Evolutionary conservation across 257 asterid species (phyloP).

Genomic region (Paraleonurus japonicus): DNA sequence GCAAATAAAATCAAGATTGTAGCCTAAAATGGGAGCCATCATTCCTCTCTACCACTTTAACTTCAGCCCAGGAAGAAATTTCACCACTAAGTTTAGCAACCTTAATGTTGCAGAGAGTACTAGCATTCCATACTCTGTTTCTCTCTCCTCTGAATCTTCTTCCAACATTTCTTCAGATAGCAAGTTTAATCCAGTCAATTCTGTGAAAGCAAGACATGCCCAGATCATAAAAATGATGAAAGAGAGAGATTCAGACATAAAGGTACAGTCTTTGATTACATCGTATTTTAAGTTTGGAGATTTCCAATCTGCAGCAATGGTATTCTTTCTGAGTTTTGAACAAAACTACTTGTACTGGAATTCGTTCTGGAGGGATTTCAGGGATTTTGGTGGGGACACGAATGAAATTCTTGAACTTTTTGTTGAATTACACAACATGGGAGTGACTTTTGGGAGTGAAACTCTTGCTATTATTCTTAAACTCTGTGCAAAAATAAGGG

Average conservation of each 20-base stretch:
- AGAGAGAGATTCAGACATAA: slow-evolving; percentile 26
- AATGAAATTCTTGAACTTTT: slow-evolving; percentile 52
- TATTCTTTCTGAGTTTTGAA: slow-evolving; percentile 46
- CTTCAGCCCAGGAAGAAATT: slow-evolving; percentile 29
- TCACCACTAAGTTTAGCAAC: slow-evolving; percentile 28
- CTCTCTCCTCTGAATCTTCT: slow-evolving; percentile 16
- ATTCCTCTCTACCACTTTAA: slow-evolving; percentile 31
- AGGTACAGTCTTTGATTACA: slow-evolving; percentile 46
- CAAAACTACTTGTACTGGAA: slow-evolving; percentile 47
- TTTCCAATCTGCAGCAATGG: slow-evolving; percentile 47
- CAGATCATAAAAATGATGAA: slow-evolving; percentile 48
- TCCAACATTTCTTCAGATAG: slow-evolving; percentile 18
- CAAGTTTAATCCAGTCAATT: slow-evolving; percentile 24
- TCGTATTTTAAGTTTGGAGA: slow-evolving; percentile 47
- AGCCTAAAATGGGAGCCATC: slow-evolving; percentile 42
- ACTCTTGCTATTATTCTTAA: slow-evolving; percentile 40
- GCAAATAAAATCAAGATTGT: slow-evolving; percentile 2
- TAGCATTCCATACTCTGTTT: slow-evolving; percentile 29
- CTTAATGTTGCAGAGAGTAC: slow-evolving; percentile 33
- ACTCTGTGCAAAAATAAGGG: slow-evolving; percentile 44
- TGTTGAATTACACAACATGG: slow-evolving; percentile 37
- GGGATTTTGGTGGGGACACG: slow-evolving; percentile 48
- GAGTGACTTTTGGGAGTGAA: slow-evolving; percentile 44
- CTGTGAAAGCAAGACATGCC: slow-evolving; percentile 56
- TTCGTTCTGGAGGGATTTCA: slow-evolving; percentile 46